Conservation (phyloP, 495 filamentous ascomycete species). For the Podospora tetraspora region DNA sequence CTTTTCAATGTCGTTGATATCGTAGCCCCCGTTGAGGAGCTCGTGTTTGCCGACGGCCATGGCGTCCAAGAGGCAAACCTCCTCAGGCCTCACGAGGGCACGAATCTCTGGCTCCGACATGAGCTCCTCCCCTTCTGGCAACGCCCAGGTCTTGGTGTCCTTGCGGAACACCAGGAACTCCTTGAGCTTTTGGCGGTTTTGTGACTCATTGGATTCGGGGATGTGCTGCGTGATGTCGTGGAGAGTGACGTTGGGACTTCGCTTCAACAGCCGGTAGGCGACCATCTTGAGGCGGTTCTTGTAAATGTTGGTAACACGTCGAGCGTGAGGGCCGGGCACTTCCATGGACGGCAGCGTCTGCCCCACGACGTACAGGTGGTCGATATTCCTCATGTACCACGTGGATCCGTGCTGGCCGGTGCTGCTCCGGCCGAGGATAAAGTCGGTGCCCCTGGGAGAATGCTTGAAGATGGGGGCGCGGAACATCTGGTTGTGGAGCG, state of each 20-base stretch:
- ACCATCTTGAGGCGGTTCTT: slow-evolving; percentile 97
- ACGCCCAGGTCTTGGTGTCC: slow-evolving; percentile 76
- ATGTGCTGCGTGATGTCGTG: slow-evolving; percentile 83
- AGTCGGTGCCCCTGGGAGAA: slow-evolving; percentile 69
- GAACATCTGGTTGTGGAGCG: slow-evolving; percentile 92
- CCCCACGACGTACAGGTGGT: slow-evolving; percentile 82
- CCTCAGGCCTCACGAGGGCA: slow-evolving; percentile 86
- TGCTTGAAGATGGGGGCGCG: slow-evolving; percentile 91
- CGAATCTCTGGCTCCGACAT: slow-evolving; percentile 75
- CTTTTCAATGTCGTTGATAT: slow-evolving; percentile 61
- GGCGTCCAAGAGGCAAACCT: slow-evolving; percentile 86
- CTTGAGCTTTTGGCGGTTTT: slow-evolving; percentile 92
- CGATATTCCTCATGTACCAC: slow-evolving; percentile 81
- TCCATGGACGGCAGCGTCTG: slow-evolving; percentile 88
- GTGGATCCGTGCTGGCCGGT: slow-evolving; percentile 66
- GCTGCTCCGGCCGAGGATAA: slow-evolving; percentile 74
- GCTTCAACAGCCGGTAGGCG: slow-evolving; percentile 75
- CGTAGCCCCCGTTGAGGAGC: slow-evolving; percentile 71
- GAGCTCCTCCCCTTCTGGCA: slow-evolving; percentile 60
- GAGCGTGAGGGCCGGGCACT: slow-evolving; percentile 86
- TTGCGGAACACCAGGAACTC: slow-evolving; percentile 90
- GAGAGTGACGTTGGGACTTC: slow-evolving; percentile 64
- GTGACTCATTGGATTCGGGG: slow-evolving; percentile 82
- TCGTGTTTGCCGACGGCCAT: slow-evolving; percentile 92
- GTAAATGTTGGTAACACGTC: slow-evolving; percentile 87